Evolutionary conservation across 2,329 filamentous ascomycete species (phyloP).

Genomic region (Graphilbum sp.): DNA sequence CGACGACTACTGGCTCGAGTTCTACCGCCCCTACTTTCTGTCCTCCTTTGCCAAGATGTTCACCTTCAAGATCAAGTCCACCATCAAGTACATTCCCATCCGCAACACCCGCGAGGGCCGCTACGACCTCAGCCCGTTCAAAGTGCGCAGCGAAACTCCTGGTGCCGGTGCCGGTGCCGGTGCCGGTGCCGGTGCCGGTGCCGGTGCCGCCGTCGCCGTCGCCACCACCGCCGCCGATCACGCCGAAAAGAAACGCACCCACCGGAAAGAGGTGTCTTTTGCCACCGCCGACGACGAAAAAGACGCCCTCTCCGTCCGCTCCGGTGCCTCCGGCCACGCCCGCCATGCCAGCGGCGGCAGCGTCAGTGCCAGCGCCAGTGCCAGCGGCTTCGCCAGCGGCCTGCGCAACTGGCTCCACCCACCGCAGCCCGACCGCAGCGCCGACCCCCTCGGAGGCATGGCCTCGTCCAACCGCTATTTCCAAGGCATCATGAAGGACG

Average conservation of each 20-base stretch:
- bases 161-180: slow-evolving; percentile 1
- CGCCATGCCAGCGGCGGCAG: slow-evolving; percentile 7
- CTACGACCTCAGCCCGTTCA: slow-evolving; percentile 80
- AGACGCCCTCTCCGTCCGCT: slow-evolving; percentile 21
- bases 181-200: neutral
- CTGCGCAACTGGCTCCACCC: slow-evolving; percentile 7
- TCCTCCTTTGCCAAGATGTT: slow-evolving; percentile 90
- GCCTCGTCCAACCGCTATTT: slow-evolving; percentile 9
- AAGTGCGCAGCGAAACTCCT: slow-evolving; percentile 49
- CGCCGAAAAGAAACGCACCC: slow-evolving; percentile 27
- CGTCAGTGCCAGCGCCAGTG: neutral
- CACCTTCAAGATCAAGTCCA: slow-evolving; percentile 81
- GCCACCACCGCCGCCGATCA: slow-evolving; percentile 28
- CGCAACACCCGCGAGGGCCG: slow-evolving; percentile 55
- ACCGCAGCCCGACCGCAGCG: slow-evolving; percentile 8
- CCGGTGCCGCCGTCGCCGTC: slow-evolving; percentile 12
- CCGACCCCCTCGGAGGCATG: slow-evolving; percentile 6
- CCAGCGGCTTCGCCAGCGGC: slow-evolving; percentile 1
- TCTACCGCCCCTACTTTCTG: slow-evolving; percentile 75
- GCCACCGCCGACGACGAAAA: slow-evolving; percentile 31
- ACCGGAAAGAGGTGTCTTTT: slow-evolving; percentile 54
- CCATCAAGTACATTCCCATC: slow-evolving; percentile 65
- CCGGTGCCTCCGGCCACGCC: slow-evolving; percentile 14
- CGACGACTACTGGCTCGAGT: slow-evolving; percentile 96
- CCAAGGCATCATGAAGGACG: slow-evolving; percentile 43